phyloP scores from a whole-genome alignment of 768 basidiomycete genomes.

The Lactarius sanguifluus region DNA sequence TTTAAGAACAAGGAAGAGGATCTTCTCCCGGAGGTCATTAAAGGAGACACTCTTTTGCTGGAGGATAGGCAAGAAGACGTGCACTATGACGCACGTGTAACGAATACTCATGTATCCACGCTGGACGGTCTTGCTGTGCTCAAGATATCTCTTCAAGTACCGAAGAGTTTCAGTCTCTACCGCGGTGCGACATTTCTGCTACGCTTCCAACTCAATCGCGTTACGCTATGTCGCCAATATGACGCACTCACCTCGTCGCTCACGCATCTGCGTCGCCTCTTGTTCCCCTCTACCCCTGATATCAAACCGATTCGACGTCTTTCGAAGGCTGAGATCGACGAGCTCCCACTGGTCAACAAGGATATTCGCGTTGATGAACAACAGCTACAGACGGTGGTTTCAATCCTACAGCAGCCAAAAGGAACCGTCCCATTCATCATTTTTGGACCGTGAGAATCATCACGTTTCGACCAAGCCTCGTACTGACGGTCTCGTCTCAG shows the following conservation, averaged over 20 bases:
- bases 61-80: slow-evolving; percentile 21
- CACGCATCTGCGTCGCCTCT: slow-evolving; percentile 42
- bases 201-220: slow-evolving; percentile 54
- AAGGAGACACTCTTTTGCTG: slow-evolving; percentile 18
- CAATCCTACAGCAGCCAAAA: slow-evolving; percentile 44
- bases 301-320: slow-evolving; percentile 29
- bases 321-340: slow-evolving; percentile 16
- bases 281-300: slow-evolving; percentile 48
- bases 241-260: slow-evolving; percentile 52
- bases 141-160: slow-evolving; percentile 53
- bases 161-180: slow-evolving; percentile 42
- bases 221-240: slow-evolving; percentile 58
- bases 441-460: slow-evolving; percentile 55
- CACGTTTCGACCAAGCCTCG: neutral
- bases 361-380: slow-evolving; percentile 47
- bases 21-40: slow-evolving; percentile 15
- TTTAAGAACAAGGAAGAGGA: slow-evolving; percentile 20
- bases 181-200: slow-evolving; percentile 46
- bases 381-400: slow-evolving; percentile 50
- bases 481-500: slow-evolving; percentile 29
- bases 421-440: slow-evolving; percentile 58
- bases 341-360: slow-evolving; percentile 40
- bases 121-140: slow-evolving; percentile 33
- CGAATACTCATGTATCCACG: neutral
- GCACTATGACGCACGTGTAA: slow-evolving; percentile 23